These are phyloP conservation scores for Teunomyces aglyptinius DNA, from an alignment of 805 yeast genomes.

Conservation along the genomic window DNA sequence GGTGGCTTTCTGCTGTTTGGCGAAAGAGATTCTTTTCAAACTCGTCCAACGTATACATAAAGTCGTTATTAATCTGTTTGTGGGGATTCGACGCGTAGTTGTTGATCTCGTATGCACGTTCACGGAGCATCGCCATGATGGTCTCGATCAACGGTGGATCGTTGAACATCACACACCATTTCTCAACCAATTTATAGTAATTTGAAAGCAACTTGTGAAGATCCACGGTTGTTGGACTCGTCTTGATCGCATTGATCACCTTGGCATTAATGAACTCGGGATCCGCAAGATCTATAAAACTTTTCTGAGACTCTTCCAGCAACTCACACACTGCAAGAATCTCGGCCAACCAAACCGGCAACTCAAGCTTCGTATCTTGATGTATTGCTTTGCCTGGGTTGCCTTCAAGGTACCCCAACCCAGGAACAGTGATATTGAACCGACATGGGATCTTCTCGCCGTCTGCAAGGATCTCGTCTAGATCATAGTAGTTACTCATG, in stretches of 20 bases:
- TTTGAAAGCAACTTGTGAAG: constrained; percentile 62
- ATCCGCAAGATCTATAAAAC: constrained; percentile 63
- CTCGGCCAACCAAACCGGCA: constrained; percentile 89
- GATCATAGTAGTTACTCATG: constrained; percentile 53
- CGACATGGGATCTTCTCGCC: constrained; percentile 74
- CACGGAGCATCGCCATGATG: constrained; percentile 51
- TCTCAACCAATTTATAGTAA: constrained; percentile 66
- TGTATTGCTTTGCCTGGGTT: constrained; percentile 62
- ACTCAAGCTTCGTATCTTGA: constrained; percentile 63
- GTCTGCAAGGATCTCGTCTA: constrained; percentile 74
- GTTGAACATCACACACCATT: constrained; percentile 73
- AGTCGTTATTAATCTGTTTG: constrained; percentile 48
- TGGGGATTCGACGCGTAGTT: constrained; percentile 60
- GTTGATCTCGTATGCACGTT: constrained; percentile 68
- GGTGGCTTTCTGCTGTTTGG: constrained; percentile 48
- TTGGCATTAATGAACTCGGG: constrained; percentile 68
- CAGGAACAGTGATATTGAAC: constrained; percentile 76
- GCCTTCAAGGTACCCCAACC: constrained; percentile 84
- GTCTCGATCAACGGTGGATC: constrained; percentile 61
- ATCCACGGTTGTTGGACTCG: constrained; percentile 67
- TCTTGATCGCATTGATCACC: constrained; percentile 78
- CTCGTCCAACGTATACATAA: constrained; percentile 69
- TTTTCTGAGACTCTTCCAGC: constrained; percentile 36
- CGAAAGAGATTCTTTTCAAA: constrained; percentile 65
- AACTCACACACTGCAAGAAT: constrained; percentile 54